Conservation (phyloP, 2,329 filamentous ascomycete genomes). For the Fusarium ramigenum region DNA sequence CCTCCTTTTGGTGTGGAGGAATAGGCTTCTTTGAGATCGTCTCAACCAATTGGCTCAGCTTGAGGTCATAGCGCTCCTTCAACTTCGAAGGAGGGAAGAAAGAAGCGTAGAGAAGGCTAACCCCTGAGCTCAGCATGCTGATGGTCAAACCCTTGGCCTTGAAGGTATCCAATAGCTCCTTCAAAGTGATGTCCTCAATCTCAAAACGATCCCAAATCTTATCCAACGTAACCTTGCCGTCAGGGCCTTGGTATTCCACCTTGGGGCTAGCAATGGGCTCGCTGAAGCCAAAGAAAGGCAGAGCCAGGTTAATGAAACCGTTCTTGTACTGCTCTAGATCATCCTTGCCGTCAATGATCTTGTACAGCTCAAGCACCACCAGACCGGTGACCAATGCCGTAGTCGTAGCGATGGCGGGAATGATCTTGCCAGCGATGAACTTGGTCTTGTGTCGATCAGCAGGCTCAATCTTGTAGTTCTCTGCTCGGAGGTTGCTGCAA, state of each 20-base stretch:
- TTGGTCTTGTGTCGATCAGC: slow-evolving; percentile 98
- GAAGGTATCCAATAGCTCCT: slow-evolving; percentile 85
- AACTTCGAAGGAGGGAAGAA: slow-evolving; percentile 85
- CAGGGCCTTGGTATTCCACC: slow-evolving; percentile 83
- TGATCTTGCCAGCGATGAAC: slow-evolving; percentile 99
- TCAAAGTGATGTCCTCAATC: slow-evolving; percentile 83
- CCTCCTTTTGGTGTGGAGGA: slow-evolving; percentile 89
- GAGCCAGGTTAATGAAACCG: slow-evolving; percentile 93
- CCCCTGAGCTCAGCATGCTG: slow-evolving; percentile 96
- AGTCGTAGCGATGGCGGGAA: slow-evolving; percentile 96
- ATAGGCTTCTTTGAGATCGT: slow-evolving; percentile 91
- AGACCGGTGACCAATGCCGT: slow-evolving; percentile 95
- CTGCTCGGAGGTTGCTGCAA: slow-evolving; percentile 92
- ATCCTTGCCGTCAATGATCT: slow-evolving; percentile 94
- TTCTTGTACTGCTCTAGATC: slow-evolving; percentile 99
- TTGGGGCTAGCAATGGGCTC: slow-evolving; percentile 96
- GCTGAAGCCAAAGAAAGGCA: slow-evolving; percentile 98
- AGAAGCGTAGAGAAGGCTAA: slow-evolving; percentile 91
- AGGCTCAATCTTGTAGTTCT: slow-evolving; percentile 96
- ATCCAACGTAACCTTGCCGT: slow-evolving; percentile 85
- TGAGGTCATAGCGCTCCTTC: slow-evolving; percentile 83
- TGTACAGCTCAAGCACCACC: slow-evolving; percentile 92
- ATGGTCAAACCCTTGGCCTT: slow-evolving; percentile 81
- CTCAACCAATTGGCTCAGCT: slow-evolving; percentile 88
- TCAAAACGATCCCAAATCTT: slow-evolving; percentile 99